phyloP scores from a whole-genome alignment of 805 yeast genomes.

The Teunomyces pallodes region DNA sequence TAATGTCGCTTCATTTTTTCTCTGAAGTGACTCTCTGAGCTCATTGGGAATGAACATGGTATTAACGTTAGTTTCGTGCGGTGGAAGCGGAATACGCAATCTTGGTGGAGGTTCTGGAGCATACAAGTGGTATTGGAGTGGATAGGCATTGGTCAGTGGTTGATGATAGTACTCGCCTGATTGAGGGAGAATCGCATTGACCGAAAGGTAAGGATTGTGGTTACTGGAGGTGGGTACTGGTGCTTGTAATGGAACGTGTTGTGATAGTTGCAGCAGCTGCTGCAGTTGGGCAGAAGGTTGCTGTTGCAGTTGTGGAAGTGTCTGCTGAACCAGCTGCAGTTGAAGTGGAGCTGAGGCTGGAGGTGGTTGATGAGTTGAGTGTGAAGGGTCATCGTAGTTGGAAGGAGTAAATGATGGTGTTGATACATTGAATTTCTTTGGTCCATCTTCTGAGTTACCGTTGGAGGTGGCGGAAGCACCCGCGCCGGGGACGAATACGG shows the following conservation, averaged over 20 bases:
- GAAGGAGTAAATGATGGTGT: conserved; percentile 42
- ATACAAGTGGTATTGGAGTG: conserved; percentile 79
- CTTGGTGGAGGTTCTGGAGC: conserved; percentile 88
- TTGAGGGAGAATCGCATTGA: conserved; percentile 11
- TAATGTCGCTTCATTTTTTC: conserved; percentile 76
- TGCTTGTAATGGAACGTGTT: not conserved
- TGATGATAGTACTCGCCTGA: conserved; percentile 20
- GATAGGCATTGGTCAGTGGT: conserved; percentile 31
- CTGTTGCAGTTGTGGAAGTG: not conserved
- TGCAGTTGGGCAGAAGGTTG: not conserved
- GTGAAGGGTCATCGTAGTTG: conserved; percentile 1
- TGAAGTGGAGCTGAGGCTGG: not conserved
- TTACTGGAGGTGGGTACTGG: conserved; percentile 8
- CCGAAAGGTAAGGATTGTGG: conserved; percentile 24
- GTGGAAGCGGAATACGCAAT: conserved; percentile 53
- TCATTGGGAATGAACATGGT: conserved; percentile 71
- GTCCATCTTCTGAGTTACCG: conserved; percentile 8
- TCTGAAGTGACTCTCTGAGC: conserved; percentile 66
- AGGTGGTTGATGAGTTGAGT: not conserved
- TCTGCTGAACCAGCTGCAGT: not conserved
- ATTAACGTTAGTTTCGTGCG: conserved; percentile 69
- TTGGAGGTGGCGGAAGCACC: not conserved
- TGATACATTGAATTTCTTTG: conserved; percentile 33
- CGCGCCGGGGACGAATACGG: conserved; percentile 45
- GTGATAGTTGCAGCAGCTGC: not conserved